Evolutionary conservation across 768 basidiomycete species (phyloP).

Genomic region (Xerocomellus intermedius): DNA sequence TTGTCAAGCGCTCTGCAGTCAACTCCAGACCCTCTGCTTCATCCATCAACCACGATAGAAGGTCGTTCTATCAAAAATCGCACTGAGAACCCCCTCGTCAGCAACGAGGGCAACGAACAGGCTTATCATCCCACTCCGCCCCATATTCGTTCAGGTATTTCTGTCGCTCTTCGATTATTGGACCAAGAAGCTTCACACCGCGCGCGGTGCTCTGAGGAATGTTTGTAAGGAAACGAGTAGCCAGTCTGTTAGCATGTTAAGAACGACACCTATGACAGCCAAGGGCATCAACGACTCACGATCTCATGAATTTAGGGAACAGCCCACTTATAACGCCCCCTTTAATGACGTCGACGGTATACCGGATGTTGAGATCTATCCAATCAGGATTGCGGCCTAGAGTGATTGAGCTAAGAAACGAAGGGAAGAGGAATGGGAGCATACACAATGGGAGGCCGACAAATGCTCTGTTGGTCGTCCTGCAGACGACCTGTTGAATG

Average conservation of each 20-base stretch:
- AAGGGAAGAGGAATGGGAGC: neutral
- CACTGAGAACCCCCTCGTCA: neutral
- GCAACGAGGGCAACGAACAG: slow-evolving; percentile 18
- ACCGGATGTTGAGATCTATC: slow-evolving; percentile 29
- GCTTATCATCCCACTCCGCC: slow-evolving; percentile 28
- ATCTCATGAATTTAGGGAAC: neutral
- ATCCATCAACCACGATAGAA: slow-evolving; percentile 36
- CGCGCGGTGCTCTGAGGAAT: neutral
- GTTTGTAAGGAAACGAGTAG: neutral
- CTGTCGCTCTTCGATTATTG: slow-evolving; percentile 32
- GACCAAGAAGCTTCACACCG: slow-evolving; percentile 20
- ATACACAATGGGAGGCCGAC: slow-evolving; percentile 50
- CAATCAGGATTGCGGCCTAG: slow-evolving; percentile 43
- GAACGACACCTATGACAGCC: neutral
- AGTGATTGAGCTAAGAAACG: neutral
- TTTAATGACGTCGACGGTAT: slow-evolving; percentile 27
- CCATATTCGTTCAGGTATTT: slow-evolving; percentile 23
- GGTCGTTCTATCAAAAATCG: slow-evolving; percentile 26
- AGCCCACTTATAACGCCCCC: neutral
- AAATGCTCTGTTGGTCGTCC: slow-evolving; percentile 30
- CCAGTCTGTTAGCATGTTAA: neutral
- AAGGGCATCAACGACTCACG: neutral
- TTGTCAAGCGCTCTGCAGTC: slow-evolving; percentile 22
- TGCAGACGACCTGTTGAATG: slow-evolving; percentile 25
- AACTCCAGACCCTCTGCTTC: slow-evolving; percentile 19